Conservation (phyloP, 108 stramenopile species). For the Pseudonitzschia delicatissima region DNA sequence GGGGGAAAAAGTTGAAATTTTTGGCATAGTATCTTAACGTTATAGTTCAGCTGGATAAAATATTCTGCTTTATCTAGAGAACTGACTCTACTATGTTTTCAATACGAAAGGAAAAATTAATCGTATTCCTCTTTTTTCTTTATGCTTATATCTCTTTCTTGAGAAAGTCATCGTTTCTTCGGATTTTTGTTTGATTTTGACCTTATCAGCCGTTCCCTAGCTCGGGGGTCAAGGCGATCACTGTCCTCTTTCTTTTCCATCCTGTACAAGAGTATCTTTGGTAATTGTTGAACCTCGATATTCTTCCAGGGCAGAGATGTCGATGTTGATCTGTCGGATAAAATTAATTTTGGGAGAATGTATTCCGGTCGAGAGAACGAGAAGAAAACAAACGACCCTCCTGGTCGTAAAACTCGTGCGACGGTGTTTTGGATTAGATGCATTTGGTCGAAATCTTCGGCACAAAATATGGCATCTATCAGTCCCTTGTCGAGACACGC, state of each 20-base stretch:
- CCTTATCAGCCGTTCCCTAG: background rate
- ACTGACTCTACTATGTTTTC: too few species aligned
- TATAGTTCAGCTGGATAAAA: too few species aligned
- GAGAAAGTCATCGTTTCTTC: background rate
- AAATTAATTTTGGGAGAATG: conserved; percentile 36
- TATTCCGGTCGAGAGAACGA: conserved; percentile 71
- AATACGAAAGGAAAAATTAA: too few species aligned
- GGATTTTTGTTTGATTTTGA: conserved; percentile 5
- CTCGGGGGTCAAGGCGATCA: background rate
- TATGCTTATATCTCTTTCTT: background rate
- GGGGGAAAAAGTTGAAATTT: too few species aligned
- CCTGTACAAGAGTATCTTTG: conserved; percentile 30
- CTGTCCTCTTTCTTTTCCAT: conserved; percentile 29
- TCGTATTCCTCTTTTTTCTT: background rate
- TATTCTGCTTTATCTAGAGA: too few species aligned
- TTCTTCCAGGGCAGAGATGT: conserved; percentile 23
- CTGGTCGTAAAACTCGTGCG: conserved; percentile 61
- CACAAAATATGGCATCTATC: conserved; percentile 72
- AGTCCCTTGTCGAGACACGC: conserved; percentile 83
- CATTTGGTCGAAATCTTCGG: conserved; percentile 44
- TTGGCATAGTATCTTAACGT: too few species aligned
- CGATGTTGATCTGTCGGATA: background rate
- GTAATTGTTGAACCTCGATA: conserved; percentile 34
- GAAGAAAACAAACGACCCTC: conserved; percentile 58
- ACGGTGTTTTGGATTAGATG: conserved; percentile 48